phyloP scores from a whole-genome alignment of 257 asterid genomes.

The Lantana camara region DNA sequence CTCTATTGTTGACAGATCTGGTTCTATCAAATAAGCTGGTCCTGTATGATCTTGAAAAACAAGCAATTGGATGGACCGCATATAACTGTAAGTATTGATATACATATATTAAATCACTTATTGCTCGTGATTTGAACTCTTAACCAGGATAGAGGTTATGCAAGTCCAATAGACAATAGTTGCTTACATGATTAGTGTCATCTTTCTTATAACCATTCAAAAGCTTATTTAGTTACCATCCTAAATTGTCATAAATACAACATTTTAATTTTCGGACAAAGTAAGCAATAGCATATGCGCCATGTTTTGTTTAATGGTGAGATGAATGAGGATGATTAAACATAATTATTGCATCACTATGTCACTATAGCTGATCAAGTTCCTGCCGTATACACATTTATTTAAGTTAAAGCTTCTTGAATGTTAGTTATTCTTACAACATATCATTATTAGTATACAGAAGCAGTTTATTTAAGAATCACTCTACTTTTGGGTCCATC shows the following conservation, averaged over 20 bases:
- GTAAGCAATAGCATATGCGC: neutral
- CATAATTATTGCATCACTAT: neutral
- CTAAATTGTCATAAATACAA: neutral
- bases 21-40: conserved; percentile 94
- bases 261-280: neutral
- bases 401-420: neutral
- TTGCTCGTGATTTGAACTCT: conserved; percentile 17
- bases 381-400: neutral
- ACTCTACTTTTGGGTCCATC: neutral
- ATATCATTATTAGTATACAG: neutral
- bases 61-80: conserved; percentile 97
- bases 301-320: neutral
- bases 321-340: neutral
- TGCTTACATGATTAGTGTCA: neutral
- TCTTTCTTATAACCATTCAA: conserved; percentile 7
- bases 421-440: neutral
- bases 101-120: neutral
- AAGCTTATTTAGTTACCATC: too few relatives aligned
- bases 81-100: conserved; percentile 81
- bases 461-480: neutral
- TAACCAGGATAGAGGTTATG: neutral
- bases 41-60: conserved; percentile 91
- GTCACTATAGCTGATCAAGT: neutral
- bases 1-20: conserved; percentile 65
- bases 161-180: conserved; percentile 4